Conservation (phyloP, 202 grass and related monocot genomes). For the Cymbopogon flexuosus region DNA sequence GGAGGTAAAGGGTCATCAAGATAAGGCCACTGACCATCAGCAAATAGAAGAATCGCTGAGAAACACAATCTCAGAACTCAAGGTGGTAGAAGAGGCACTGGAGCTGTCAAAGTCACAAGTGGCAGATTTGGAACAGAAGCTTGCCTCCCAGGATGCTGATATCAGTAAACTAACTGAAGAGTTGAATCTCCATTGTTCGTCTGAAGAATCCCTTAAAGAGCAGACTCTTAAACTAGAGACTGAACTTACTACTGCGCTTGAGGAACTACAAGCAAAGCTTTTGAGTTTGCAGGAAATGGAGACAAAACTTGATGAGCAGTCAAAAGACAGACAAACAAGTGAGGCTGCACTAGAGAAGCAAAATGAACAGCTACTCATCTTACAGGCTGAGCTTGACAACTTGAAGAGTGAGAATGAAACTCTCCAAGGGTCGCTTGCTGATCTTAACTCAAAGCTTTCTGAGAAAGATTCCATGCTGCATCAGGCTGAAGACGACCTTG, state of each 20-base stretch:
- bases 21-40: constrained; percentile 47
- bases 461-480: constrained; percentile 53
- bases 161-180: constrained; percentile 69
- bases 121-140: constrained; percentile 64
- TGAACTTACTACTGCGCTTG: constrained; percentile 39
- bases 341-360: constrained; percentile 53
- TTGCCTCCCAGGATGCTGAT: constrained; percentile 58
- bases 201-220: constrained; percentile 65
- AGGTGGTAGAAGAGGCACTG: constrained; percentile 54
- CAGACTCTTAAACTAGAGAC: constrained; percentile 52
- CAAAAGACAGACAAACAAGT: constrained; percentile 39
- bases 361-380: constrained; percentile 39
- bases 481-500: constrained; percentile 54
- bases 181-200: constrained; percentile 51
- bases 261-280: constrained; percentile 51
- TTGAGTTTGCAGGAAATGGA: constrained; percentile 45
- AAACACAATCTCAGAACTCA: constrained; percentile 57
- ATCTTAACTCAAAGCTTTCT: constrained; percentile 53
- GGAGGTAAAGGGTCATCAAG: constrained; percentile 55
- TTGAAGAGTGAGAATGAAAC: constrained; percentile 64
- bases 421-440: constrained; percentile 44
- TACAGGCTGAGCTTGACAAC: constrained; percentile 39
- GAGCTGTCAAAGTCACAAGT: constrained; percentile 66
- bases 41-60: constrained; percentile 63
- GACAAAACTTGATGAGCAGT: constrained; percentile 45